phyloP scores from a whole-genome alignment of 23 red algal genomes.

The Cyanidium caldarium region DNA sequence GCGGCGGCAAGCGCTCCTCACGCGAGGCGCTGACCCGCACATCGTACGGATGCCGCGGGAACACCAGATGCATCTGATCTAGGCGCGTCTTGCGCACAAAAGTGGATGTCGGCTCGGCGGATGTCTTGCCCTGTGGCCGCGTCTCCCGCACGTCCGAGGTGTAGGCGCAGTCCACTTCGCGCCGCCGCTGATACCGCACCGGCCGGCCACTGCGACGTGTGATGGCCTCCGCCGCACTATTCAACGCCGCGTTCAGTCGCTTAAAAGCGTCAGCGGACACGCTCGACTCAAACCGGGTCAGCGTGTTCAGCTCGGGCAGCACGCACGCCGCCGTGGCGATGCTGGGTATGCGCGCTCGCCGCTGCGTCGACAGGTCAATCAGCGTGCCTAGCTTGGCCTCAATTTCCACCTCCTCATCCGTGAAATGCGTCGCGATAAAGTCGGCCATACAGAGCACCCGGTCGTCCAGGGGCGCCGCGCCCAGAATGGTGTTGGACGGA shows the following conservation, averaged over 20 bases:
- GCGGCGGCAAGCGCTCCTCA: conserved; percentile 10
- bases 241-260: conserved; percentile 23
- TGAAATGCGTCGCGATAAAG: conserved; percentile 45
- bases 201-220: background rate
- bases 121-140: background rate
- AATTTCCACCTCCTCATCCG: conserved; percentile 26
- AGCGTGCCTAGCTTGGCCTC: conserved; percentile 62
- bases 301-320: conserved; percentile 11
- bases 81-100: conserved; percentile 34
- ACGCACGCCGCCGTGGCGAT: conserved; percentile 9
- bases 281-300: conserved; percentile 30
- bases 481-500: no score
- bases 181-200: conserved; percentile 12
- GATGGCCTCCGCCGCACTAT: conserved; percentile 21
- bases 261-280: conserved; percentile 27
- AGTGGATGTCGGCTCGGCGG: no score
- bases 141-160: conserved; percentile 1
- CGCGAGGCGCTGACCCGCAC: conserved; percentile 39
- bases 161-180: background rate
- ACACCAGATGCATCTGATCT: conserved; percentile 36
- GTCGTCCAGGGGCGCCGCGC: conserved; percentile 28
- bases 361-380: conserved; percentile 13
- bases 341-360: conserved; percentile 26
- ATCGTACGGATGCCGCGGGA: conserved; percentile 24
- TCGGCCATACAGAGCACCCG: conserved; percentile 30